Conservation (phyloP, 805 yeast species). For the Candida ponderosae region DNA sequence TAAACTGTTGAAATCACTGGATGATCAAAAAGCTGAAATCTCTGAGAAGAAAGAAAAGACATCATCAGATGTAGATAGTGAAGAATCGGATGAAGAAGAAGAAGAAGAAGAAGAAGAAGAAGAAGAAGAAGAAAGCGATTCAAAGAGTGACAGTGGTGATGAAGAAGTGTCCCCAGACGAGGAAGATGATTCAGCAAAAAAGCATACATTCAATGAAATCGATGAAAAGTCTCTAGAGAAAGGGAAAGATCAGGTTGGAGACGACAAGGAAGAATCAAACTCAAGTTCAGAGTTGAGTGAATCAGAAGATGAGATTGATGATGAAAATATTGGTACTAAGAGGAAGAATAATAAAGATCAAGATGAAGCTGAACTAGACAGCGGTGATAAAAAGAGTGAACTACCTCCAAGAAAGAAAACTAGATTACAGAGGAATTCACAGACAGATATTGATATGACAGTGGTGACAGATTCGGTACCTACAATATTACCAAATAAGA, state of each 20-base stretch:
- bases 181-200: slow-evolving; percentile 10
- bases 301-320: too few relatives aligned
- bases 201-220: too few relatives aligned
- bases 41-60: background rate
- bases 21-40: slow-evolving; percentile 3
- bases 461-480: background rate
- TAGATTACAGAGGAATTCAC: too few relatives aligned
- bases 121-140: slow-evolving; percentile 9
- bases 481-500: slow-evolving; percentile 28
- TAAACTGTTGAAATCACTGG: slow-evolving; percentile 1
- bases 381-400: slow-evolving; percentile 1
- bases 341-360: too few relatives aligned
- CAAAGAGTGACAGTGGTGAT: slow-evolving; percentile 1
- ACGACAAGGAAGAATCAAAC: too few relatives aligned
- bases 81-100: slow-evolving; percentile 1
- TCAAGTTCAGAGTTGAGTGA: too few relatives aligned
- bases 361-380: slow-evolving; percentile 3
- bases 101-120: slow-evolving; percentile 2
- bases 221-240: too few relatives aligned
- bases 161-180: slow-evolving; percentile 7
- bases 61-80: background rate
- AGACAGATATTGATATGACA: background rate
- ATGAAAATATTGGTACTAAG: too few relatives aligned
- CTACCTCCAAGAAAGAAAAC: slow-evolving; percentile 5
- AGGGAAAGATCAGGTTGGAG: too few relatives aligned